Evolutionary conservation across 441 rosid species (phyloP), one percentile per base, ranked within the genome.

Genomic region (Pelargonium cotyledonis): DNA sequence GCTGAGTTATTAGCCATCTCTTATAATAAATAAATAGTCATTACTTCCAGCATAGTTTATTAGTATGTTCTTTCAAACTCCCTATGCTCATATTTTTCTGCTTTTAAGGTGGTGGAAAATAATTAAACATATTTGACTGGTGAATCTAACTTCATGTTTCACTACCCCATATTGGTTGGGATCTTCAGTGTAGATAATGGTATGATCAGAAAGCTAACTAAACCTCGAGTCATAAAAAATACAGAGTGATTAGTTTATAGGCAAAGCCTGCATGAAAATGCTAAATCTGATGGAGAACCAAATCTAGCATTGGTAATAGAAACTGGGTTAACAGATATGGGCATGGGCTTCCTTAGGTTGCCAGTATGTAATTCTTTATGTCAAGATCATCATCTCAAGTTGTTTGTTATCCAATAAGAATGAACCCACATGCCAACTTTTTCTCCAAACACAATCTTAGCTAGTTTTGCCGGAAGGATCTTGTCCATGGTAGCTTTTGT

Each of bases 401-500:
- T 73, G 78, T 67, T 72, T 69, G 31, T 9, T 64, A 70, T 80
- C 82, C 85, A 73, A 77, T 76, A 58, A 80, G 71, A 76, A 76
- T 75, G 83, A 68, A 76, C 57, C 81, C 86, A 83, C 87, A 84
- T 84, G 86, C n/a, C n/a, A n/a, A n/a, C n/a, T n/a, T n/a, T n/a
- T n/a, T n/a, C n/a, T n/a, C n/a, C n/a, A n/a, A n/a, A n/a, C n/a
- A n/a, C n/a, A n/a, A n/a, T n/a, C n/a, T n/a, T n/a, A n/a, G n/a
- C n/a, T n/a, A n/a, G n/a, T n/a, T n/a, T n/a, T n/a, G n/a, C n/a
- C n/a, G n/a, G n/a, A n/a, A n/a, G n/a, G n/a, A n/a, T n/a, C n/a
- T n/a, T n/a, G n/a, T n/a, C n/a, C n/a, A n/a, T n/a, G n/a, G n/a
- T n/a, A n/a, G n/a, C n/a, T n/a, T n/a, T n/a, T n/a, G n/a, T n/a